A percentile compares a stretch with the other conserved stretches of the same genome.
Conservation (phyloP, 192 early-diverging fungal species). For the Gorgonomyces haynaldii region DNA sequence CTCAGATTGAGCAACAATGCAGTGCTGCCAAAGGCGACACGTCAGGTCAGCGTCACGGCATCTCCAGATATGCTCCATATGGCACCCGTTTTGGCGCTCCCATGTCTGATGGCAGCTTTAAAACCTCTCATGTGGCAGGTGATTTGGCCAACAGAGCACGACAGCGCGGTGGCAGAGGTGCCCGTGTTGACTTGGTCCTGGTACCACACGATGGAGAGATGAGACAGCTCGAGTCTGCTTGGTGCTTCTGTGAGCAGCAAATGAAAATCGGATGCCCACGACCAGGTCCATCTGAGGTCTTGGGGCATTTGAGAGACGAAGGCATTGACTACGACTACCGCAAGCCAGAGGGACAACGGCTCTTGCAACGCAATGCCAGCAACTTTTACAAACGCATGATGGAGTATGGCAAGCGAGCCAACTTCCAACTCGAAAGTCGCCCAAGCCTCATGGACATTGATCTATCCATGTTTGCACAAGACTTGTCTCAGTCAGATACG, state of each 20-base stretch:
- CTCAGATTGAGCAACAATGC: too few species aligned
- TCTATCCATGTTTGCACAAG: too few species aligned
- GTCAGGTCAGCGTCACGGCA: slow-evolving; percentile 5
- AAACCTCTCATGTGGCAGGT: slow-evolving; percentile 5
- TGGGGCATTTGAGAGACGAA: not conserved
- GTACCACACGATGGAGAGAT: slow-evolving; percentile 5
- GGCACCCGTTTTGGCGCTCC: slow-evolving; percentile 8
- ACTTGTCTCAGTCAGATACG: too few species aligned
- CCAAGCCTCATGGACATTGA: too few species aligned
- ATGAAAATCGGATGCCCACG: not conserved
- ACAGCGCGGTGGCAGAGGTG: not conserved
- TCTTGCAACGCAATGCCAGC: slow-evolving; percentile 8
- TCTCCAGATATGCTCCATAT: slow-evolving; percentile 11
- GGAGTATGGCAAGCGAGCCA: slow-evolving; percentile 1
- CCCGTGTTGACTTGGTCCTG: not conserved
- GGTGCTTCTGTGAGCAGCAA: not conserved
- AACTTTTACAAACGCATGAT: slow-evolving; percentile 10
- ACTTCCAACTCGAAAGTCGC: too few species aligned
- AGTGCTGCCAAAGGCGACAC: slow-evolving; percentile 5
- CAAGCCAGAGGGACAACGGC: not conserved
- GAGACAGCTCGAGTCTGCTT: slow-evolving; percentile 5
- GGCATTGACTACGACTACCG: slow-evolving; percentile 4
- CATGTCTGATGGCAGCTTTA: slow-evolving; percentile 1
- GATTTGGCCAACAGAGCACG: slow-evolving; percentile 8
- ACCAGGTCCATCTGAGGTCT: slow-evolving; percentile 9